These are phyloP conservation scores for Saccharum spontaneum DNA, from an alignment of 176 grass and related monocot species.

Conservation along the genomic window DNA sequence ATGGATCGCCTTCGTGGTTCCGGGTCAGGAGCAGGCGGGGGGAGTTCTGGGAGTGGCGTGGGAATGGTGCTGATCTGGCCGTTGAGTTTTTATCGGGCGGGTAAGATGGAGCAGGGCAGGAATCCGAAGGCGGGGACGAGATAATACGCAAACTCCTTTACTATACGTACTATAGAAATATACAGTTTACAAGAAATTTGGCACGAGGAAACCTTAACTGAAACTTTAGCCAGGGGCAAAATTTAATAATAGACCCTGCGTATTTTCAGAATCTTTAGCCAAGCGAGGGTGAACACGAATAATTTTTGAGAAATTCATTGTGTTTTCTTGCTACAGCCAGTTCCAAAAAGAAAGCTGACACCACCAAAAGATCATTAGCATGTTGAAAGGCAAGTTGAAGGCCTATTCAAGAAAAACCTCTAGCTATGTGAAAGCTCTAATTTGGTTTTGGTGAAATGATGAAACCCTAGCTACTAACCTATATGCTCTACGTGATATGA, in stretches of 20 bases:
- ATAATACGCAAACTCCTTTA: not conserved
- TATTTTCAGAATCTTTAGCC: not conserved
- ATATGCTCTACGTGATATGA: no score
- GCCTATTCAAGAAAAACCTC: no score
- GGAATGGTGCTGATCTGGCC: slow-evolving; percentile 19
- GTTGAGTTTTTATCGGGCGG: slow-evolving; percentile 19
- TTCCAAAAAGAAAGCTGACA: no score
- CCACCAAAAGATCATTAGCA: no score
- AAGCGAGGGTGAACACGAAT: not conserved
- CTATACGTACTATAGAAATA: not conserved
- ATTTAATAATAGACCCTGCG: not conserved
- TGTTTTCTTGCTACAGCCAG: no score
- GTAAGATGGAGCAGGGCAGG: not conserved
- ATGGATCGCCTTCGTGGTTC: slow-evolving; percentile 29
- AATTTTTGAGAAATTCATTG: not conserved
- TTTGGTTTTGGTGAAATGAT: no score
- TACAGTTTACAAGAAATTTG: not conserved
- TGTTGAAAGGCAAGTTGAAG: no score
- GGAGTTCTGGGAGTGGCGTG: not conserved
- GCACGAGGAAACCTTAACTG: not conserved
- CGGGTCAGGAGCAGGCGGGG: not conserved
- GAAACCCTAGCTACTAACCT: no score
- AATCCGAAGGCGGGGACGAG: not conserved
- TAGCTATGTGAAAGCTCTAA: no score
- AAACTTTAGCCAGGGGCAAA: not conserved